Percentiles rank a stretch among this genome's conserved stretches.
Evolutionary conservation across 306 rosid species (phyloP).

Genomic region (barrel medic (Medicago truncatula)): DNA sequence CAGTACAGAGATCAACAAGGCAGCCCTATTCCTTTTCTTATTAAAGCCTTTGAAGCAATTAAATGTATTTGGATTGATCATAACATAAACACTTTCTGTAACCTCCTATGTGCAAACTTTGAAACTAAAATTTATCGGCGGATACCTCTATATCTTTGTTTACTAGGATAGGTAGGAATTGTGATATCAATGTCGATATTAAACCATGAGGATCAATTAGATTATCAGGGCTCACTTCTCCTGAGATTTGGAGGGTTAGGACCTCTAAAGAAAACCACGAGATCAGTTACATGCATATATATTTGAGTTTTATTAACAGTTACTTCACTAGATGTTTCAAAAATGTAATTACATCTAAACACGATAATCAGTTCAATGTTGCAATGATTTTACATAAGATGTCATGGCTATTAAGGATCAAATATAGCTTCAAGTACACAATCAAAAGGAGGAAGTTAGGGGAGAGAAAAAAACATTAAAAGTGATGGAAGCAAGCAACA

Average conservation of each 20-base stretch:
- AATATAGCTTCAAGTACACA: not conserved
- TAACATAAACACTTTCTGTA: not conserved
- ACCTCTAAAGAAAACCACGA: not conserved
- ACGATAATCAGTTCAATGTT: slow-evolving; percentile 25
- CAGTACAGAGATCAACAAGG: not conserved
- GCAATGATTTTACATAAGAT: slow-evolving; percentile 30
- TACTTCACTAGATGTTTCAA: too few species aligned
- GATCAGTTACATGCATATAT: slow-evolving; percentile 1
- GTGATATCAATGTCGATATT: slow-evolving; percentile 4
- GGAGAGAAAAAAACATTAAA: slow-evolving; percentile 6
- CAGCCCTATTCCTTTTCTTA: too few species aligned
- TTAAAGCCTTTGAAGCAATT: too few species aligned
- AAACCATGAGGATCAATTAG: not conserved
- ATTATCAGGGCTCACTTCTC: not conserved
- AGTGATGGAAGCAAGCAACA: slow-evolving; percentile 1
- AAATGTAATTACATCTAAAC: not conserved
- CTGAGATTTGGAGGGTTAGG: not conserved
- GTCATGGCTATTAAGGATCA: not conserved
- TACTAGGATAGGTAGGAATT: slow-evolving; percentile 6
- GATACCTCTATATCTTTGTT: not conserved
- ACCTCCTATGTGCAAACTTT: not conserved
- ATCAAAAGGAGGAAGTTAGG: not conserved
- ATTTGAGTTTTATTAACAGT: too few species aligned
- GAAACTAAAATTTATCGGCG: not conserved
- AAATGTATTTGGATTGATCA: not conserved